phyloP scores from a whole-genome alignment of 228 moss, liverwort and hornwort genomes.

The Sphagnum magellanicum region DNA sequence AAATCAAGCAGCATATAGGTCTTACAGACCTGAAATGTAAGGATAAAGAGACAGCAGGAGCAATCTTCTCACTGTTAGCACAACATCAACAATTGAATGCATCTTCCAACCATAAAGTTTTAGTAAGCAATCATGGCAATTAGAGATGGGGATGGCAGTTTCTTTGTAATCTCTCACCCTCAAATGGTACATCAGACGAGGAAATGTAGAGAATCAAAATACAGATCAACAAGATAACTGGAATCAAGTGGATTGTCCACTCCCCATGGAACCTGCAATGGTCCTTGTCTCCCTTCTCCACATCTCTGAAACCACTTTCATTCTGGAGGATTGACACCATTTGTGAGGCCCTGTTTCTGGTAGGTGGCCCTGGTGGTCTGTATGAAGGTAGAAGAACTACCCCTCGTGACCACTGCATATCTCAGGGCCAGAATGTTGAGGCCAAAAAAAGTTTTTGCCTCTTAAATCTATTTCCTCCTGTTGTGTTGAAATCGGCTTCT shows the following conservation, averaged over 20 bases:
- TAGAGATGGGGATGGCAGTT: neutral
- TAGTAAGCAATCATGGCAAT: neutral
- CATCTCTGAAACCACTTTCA: neutral
- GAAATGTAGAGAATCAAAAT: slow-evolving; percentile 7
- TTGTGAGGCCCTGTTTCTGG: neutral
- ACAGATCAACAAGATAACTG: slow-evolving; percentile 4
- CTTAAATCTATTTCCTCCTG: too few relatives aligned
- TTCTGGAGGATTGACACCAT: neutral
- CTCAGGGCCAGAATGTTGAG: too few relatives aligned
- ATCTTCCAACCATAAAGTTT: neutral
- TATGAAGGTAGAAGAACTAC: neutral
- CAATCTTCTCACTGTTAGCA: too few relatives aligned
- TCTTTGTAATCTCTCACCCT: neutral
- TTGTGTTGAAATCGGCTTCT: too few relatives aligned
- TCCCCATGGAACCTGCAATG: slow-evolving; percentile 2
- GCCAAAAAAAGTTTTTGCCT: too few relatives aligned
- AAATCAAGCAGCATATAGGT: neutral
- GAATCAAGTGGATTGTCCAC: slow-evolving; percentile 4
- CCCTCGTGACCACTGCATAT: too few relatives aligned
- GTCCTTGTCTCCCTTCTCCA: slow-evolving; percentile 6
- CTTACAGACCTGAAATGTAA: too few relatives aligned
- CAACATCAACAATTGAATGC: too few relatives aligned
- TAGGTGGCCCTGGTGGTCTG: slow-evolving; percentile 6
- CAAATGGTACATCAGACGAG: slow-evolving; percentile 6
- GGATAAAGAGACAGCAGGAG: too few relatives aligned